These are phyloP conservation scores for Platanus orientalis DNA, from an alignment of 164 flowering plant species.

Conservation along the genomic window DNA sequence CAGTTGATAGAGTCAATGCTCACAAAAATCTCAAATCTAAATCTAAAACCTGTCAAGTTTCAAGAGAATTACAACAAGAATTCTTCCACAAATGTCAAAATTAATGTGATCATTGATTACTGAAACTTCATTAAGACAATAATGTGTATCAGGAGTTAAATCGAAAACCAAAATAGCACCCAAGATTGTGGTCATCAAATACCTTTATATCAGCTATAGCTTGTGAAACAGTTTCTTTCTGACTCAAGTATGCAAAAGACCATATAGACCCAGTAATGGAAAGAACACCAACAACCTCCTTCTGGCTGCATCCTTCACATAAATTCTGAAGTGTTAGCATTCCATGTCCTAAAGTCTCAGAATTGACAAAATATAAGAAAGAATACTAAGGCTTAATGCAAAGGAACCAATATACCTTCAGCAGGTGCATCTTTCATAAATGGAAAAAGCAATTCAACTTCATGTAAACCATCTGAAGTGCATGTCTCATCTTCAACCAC, in stretches of 20 bases:
- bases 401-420: constrained; percentile 47
- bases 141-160: neutral
- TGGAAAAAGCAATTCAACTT: constrained; percentile 82
- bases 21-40: neutral
- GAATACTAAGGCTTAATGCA: neutral
- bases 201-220: constrained; percentile 88
- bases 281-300: constrained; percentile 62
- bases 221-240: constrained; percentile 74
- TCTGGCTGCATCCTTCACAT: constrained; percentile 62
- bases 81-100: neutral
- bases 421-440: constrained; percentile 42
- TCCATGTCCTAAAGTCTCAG: neutral
- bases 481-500: constrained; percentile 47
- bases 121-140: neutral
- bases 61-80: neutral
- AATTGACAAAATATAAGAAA: neutral
- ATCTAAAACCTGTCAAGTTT: neutral
- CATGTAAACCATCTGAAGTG: constrained; percentile 52
- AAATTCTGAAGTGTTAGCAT: constrained; percentile 12
- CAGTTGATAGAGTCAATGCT: neutral
- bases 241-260: constrained; percentile 65
- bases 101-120: neutral
- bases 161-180: neutral
- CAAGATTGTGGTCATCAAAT: constrained; percentile 9
- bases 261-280: constrained; percentile 55